phyloP scores from a whole-genome alignment of 78 protist species.

The Dictyostelium citrinum region DNA sequence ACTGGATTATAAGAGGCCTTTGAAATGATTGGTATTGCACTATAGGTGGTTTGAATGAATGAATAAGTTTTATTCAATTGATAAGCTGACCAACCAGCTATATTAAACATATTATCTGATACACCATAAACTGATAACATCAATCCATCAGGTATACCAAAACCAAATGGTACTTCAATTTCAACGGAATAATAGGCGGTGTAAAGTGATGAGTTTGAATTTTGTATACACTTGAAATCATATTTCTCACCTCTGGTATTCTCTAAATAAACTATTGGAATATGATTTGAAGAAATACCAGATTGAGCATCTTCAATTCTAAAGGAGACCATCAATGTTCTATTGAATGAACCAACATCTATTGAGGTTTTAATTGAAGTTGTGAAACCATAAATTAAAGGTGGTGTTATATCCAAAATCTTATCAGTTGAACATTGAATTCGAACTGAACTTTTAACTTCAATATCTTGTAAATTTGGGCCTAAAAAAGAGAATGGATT shows the following conservation, averaged over 20 bases:
- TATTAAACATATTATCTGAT: neutral
- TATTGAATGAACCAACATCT: neutral
- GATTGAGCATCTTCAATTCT: neutral
- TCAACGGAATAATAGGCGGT: neutral
- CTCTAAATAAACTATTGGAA: neutral
- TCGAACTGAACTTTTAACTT: neutral
- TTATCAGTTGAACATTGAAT: neutral
- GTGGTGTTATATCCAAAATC: neutral
- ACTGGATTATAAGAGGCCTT: neutral
- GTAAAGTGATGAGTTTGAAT: neutral
- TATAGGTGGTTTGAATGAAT: neutral
- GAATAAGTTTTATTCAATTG: neutral
- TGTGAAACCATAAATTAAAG: neutral
- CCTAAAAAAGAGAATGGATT: neutral
- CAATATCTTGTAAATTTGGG: neutral
- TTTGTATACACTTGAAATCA: neutral
- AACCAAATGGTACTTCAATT: constrained; percentile 8
- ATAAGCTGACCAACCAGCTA: neutral
- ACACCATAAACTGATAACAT: neutral
- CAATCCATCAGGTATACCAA: neutral
- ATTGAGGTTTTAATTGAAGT: neutral
- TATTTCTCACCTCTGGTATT: neutral
- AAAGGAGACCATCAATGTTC: neutral
- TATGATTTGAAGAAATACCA: neutral
- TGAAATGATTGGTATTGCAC: neutral